Percentiles rank a stretch among this genome's conserved stretches.
Conservation (phyloP, 1,139 yeast species). For the Nakaseomyces bracarensis region DNA sequence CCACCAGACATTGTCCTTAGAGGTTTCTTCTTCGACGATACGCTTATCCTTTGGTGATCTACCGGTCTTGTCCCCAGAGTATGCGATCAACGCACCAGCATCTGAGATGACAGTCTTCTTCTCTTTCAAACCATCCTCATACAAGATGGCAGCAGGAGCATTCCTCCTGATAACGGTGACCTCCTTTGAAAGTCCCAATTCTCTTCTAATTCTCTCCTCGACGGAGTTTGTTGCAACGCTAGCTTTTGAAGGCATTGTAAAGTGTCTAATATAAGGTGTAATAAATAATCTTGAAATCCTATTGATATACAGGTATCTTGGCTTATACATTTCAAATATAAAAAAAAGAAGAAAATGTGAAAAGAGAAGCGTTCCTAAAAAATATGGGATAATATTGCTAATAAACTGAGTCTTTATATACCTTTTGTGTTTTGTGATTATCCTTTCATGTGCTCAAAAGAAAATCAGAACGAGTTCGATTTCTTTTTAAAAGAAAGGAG, state of each 20-base stretch:
- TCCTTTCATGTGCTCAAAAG: too few species aligned
- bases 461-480: too few species aligned
- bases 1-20: constrained; percentile 91
- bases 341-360: neutral
- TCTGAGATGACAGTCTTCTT: constrained; percentile 87
- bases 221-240: constrained; percentile 16
- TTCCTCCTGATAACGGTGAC: constrained; percentile 52
- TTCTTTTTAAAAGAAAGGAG: neutral
- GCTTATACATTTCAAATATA: neutral
- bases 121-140: constrained; percentile 89
- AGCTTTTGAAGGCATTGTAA: constrained; percentile 24
- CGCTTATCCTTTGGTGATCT: constrained; percentile 98
- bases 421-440: too few species aligned
- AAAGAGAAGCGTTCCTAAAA: neutral
- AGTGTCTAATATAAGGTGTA: constrained; percentile 2
- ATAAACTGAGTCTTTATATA: neutral
- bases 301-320: neutral
- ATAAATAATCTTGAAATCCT: neutral
- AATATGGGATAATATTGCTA: neutral
- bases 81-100: constrained; percentile 92
- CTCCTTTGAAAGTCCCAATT: constrained; percentile 32
- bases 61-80: constrained; percentile 93
- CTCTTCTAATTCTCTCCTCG: constrained; percentile 29
- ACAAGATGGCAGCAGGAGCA: constrained; percentile 85
- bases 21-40: constrained; percentile 88